A percentile compares a stretch with the other conserved stretches of the same genome.
Evolutionary conservation across 345 rosid species (phyloP).

Genomic region (Melaleuca quinquenervia): DNA sequence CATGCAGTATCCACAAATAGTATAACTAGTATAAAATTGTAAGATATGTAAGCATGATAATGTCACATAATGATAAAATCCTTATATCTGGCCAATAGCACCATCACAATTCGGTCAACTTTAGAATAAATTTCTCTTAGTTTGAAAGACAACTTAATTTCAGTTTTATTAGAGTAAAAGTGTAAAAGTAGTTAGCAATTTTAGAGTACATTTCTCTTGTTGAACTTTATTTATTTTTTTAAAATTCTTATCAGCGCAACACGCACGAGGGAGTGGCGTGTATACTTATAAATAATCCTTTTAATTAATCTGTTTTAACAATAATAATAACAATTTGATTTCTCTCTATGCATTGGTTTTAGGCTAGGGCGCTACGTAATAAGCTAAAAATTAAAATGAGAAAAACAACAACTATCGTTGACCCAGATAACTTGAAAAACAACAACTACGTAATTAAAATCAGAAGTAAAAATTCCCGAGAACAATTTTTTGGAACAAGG

Average conservation of each 20-base stretch:
- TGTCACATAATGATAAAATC: not conserved
- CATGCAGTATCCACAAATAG: not conserved
- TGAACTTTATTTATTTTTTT: no score
- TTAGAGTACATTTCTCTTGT: no score
- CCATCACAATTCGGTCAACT: not conserved
- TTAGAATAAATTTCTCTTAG: not conserved
- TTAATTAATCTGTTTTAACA: not conserved
- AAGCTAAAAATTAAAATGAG: not conserved
- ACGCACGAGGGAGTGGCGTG: no score
- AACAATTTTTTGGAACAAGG: no score
- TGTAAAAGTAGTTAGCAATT: not conserved
- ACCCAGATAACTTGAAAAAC: not conserved
- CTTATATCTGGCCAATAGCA: not conserved
- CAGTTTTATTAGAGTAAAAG: not conserved
- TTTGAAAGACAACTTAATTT: not conserved
- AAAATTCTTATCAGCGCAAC: no score
- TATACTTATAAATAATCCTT: not conserved
- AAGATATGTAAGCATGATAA: not conserved
- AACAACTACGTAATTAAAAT: no score
- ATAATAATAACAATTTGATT: not conserved
- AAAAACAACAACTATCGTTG: not conserved
- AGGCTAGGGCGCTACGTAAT: not conserved
- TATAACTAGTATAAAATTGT: not conserved
- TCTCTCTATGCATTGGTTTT: not conserved
- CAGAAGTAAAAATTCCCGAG: no score